Conservation (phyloP, 768 basidiomycete species). For the Panus rudis region DNA sequence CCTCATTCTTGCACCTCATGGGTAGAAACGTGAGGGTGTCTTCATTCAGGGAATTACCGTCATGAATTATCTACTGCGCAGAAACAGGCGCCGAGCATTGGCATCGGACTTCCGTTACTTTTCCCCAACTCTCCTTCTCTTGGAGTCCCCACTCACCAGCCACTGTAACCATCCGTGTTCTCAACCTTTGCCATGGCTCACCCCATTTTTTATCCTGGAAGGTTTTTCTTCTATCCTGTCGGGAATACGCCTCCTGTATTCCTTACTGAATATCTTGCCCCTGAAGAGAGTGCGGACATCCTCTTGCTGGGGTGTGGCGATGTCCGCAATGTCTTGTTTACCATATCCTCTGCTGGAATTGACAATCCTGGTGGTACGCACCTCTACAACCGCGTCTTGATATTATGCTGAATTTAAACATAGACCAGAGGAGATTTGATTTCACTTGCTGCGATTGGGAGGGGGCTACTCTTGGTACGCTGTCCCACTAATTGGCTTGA, state of each 20-base stretch:
- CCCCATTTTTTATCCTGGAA: constrained; percentile 36
- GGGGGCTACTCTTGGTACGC: constrained; percentile 37
- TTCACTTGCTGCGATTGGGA: constrained; percentile 48
- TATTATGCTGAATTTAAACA: neutral
- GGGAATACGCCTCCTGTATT: constrained; percentile 52
- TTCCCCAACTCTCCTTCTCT: too few species aligned
- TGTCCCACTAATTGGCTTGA: neutral
- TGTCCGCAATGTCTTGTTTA: constrained; percentile 46
- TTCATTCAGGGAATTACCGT: too few species aligned
- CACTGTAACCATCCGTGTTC: too few species aligned
- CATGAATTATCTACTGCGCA: too few species aligned
- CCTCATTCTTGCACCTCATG: too few species aligned
- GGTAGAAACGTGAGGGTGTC: too few species aligned
- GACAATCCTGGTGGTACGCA: constrained; percentile 15
- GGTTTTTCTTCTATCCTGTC: constrained; percentile 47
- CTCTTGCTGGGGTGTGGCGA: constrained; percentile 55
- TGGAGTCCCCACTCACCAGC: too few species aligned
- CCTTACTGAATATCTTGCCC: constrained; percentile 40
- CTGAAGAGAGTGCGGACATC: constrained; percentile 40
- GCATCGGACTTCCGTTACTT: too few species aligned
- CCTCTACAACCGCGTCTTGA: neutral
- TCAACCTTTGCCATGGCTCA: constrained; percentile 31
- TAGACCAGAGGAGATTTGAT: constrained; percentile 28
- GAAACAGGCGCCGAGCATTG: too few species aligned
- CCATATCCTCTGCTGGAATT: constrained; percentile 27